Evolutionary conservation across 2,329 filamentous ascomycete species (phyloP), one percentile per base, ranked within the genome.

Genomic region (Neofusicoccum cordaticola): DNA sequence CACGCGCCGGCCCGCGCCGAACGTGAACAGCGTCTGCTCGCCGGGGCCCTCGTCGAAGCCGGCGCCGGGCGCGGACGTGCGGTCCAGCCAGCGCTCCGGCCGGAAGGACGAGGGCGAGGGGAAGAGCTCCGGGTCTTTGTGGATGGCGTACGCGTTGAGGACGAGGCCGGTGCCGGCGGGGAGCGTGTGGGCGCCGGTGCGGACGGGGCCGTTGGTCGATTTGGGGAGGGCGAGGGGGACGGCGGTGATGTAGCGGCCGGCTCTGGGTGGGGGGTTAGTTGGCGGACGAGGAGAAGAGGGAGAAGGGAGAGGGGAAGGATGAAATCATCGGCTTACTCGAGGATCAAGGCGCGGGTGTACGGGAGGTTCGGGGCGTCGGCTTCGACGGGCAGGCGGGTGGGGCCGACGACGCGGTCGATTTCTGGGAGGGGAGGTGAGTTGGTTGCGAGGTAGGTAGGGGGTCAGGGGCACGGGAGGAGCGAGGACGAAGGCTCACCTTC

Each of bases 111-210:
- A n/a, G 1, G 35, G 22, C 11, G 37, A 37, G 0, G 68, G 66
- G 47, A 67, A 67, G 2, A 63, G 62, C 1, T 48, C 27, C 5
- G 68, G 60, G 65, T 76, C 71, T 44, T 68, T 69, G 31, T 74
- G 71, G 66, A 75, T 70, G 15, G 75, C 78, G 71, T 70, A 79
- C 1, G 69, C 70, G 48, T 73, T 79, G 3, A 79, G 69, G 3
- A 82, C 69, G 7, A 80, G 68, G 9, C 73, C 74, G 1, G 75
- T 75, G 1, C 74, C 76, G 41, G 76, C 77, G 70, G 81, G 80
- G 37, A 83, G 75, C 4, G 19, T 4, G n/a, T 50, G 34, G 22
- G 69, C 8, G 73, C 75, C 79, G 0, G 72, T 72, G 42, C 78
- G 77, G 39, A 45, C 63, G 31, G 75, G 63, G 15, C 77, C 66